These are phyloP conservation scores for Fusarium sp. DNA, from an alignment of 2,329 filamentous ascomycete genomes.

Conservation along the genomic window DNA sequence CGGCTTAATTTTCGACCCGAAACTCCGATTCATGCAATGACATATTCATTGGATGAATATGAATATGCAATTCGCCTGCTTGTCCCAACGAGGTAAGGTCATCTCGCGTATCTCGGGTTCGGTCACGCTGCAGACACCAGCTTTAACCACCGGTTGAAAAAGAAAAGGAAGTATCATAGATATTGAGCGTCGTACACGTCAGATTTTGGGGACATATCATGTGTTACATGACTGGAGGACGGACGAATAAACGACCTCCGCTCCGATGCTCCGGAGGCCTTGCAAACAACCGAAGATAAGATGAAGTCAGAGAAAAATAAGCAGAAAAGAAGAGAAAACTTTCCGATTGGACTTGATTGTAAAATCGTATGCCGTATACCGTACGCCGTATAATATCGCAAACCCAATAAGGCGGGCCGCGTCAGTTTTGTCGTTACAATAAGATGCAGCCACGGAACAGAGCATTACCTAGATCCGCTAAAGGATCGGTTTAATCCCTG, in stretches of 20 bases:
- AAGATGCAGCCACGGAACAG: constrained; percentile 4
- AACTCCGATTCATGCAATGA: constrained; percentile 3
- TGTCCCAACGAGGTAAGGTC: neutral
- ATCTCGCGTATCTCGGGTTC: constrained; percentile 10
- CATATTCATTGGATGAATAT: constrained; percentile 7
- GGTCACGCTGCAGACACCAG: neutral
- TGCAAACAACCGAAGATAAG: neutral
- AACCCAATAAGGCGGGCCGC: constrained; percentile 17
- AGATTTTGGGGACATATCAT: too few relatives aligned
- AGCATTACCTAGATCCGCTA: constrained; percentile 5
- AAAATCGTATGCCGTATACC: constrained; percentile 24
- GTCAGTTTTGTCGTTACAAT: constrained; percentile 8
- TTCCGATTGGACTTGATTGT: neutral
- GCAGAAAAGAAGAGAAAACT: neutral
- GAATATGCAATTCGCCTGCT: neutral
- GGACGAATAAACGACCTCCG: neutral
- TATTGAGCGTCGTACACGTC: neutral
- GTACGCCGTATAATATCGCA: neutral
- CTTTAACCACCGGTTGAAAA: neutral
- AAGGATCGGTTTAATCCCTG: neutral
- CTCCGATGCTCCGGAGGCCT: neutral
- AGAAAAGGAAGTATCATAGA: constrained; percentile 33
- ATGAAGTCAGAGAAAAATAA: neutral
- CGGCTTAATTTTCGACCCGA: constrained; percentile 32
- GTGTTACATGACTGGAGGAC: neutral